phyloP scores from a whole-genome alignment of 495 filamentous ascomycete species.

The Daldinia bambusicola region DNA sequence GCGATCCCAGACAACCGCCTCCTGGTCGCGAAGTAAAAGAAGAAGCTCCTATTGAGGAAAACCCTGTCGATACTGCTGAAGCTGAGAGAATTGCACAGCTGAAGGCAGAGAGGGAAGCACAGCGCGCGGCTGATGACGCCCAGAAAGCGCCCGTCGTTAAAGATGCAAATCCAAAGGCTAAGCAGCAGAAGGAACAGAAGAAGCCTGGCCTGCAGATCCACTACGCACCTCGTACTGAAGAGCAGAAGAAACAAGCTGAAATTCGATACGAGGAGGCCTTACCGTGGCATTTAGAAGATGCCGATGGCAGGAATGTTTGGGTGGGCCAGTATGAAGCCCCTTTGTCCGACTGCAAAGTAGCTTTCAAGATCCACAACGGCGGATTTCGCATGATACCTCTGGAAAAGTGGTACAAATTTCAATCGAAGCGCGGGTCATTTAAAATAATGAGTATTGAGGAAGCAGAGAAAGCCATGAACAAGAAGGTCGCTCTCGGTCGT shows the following conservation, averaged over 20 bases:
- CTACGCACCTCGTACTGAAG: conserved; percentile 63
- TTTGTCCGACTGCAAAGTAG: conserved; percentile 77
- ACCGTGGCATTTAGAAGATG: conserved; percentile 97
- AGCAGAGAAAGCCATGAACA: conserved; percentile 80
- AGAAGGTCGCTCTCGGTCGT: conserved; percentile 74
- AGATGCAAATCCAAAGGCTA: conserved; percentile 63
- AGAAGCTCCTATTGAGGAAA: conserved; percentile 62
- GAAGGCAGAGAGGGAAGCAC: conserved; percentile 80
- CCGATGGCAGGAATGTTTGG: conserved; percentile 92
- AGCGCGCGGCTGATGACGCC: conserved; percentile 82
- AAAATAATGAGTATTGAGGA: conserved; percentile 84
- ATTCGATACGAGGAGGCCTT: conserved; percentile 93
- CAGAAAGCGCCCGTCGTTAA: conserved; percentile 81
- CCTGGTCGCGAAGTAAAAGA: conserved; percentile 63
- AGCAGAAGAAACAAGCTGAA: conserved; percentile 78
- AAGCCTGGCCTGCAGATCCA: conserved; percentile 67
- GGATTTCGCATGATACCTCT: conserved; percentile 88
- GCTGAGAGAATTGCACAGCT: conserved; percentile 68
- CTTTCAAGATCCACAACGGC: conserved; percentile 72
- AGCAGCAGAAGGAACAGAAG: conserved; percentile 79
- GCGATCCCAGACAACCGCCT: conserved; percentile 81
- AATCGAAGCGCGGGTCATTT: conserved; percentile 77
- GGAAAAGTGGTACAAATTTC: conserved; percentile 96
- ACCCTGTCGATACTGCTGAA: conserved; percentile 71
- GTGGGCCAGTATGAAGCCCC: conserved; percentile 88